A percentile compares a stretch with the other conserved stretches of the same genome.
These are phyloP conservation scores for Jasminum sambac DNA, from an alignment of 257 asterid genomes.

Conservation along the genomic window DNA sequence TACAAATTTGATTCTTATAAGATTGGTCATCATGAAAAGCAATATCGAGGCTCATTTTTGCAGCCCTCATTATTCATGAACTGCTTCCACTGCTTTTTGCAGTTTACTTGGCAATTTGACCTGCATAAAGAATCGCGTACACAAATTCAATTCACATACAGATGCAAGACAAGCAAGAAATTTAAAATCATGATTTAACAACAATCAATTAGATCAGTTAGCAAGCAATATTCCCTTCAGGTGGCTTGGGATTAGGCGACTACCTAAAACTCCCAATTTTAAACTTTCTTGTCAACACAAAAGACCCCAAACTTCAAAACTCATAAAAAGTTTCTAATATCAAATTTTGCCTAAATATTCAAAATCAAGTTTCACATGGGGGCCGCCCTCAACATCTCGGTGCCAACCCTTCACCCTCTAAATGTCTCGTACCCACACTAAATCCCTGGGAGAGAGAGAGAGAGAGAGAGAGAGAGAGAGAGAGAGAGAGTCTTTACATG, in stretches of 20 bases:
- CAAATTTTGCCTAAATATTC: too few relatives aligned
- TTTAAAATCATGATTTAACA: background rate
- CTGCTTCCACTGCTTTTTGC: conserved; percentile 3
- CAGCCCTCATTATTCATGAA: conserved; percentile 11
- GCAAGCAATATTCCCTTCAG: background rate
- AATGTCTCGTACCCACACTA: too few relatives aligned
- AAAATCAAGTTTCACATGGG: too few relatives aligned
- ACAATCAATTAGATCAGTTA: background rate
- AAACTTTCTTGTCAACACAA: too few relatives aligned
- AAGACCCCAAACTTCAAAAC: too few relatives aligned
- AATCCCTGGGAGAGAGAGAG: too few relatives aligned
- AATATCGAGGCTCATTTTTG: background rate
- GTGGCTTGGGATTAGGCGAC: too few relatives aligned
- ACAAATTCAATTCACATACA: background rate
- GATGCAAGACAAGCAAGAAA: background rate
- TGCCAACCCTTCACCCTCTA: too few relatives aligned
- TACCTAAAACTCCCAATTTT: too few relatives aligned
- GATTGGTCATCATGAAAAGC: background rate
- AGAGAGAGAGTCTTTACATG: conserved; percentile 2
- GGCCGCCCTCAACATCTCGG: too few relatives aligned
- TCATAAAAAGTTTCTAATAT: too few relatives aligned
- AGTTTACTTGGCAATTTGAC: conserved; percentile 24
- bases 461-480: background rate
- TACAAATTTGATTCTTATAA: background rate
- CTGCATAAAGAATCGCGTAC: conserved; percentile 21